Evolutionary conservation across 352 stramenopile species (phyloP).

Genomic region (Globisporangium lucens): DNA sequence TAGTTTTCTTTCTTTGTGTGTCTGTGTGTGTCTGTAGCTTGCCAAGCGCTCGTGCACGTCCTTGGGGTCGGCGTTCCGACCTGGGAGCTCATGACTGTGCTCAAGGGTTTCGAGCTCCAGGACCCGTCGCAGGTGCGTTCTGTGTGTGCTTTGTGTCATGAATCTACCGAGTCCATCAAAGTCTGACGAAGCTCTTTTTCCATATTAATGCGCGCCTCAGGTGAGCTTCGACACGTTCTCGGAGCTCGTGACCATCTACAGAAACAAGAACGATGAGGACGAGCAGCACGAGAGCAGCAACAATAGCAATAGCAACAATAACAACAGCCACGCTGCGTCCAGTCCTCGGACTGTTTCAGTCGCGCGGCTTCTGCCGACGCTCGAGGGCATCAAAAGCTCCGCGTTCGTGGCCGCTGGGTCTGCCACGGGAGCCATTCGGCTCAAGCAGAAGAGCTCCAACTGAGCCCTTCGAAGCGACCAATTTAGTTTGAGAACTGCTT

Average conservation of each 20-base stretch:
- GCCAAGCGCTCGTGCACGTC: conserved; percentile 58
- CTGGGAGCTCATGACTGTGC: conserved; percentile 30
- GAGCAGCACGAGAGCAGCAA: background rate
- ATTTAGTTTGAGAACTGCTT: no score
- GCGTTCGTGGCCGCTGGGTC: conserved; percentile 24
- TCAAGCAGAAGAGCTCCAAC: conserved; percentile 12
- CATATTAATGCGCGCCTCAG: conserved; percentile 19
- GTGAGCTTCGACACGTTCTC: conserved; percentile 63
- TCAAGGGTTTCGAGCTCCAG: conserved; percentile 28
- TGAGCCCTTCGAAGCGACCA: background rate
- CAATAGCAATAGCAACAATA: background rate
- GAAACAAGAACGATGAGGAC: background rate
- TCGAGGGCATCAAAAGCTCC: conserved; percentile 1
- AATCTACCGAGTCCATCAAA: background rate
- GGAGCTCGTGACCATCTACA: conserved; percentile 44
- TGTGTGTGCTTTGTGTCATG: no score
- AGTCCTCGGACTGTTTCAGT: background rate
- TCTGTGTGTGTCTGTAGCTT: conserved; percentile 33
- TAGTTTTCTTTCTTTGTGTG: background rate
- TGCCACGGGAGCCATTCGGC: conserved; percentile 28
- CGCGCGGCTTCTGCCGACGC: background rate
- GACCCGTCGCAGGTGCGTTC: conserved; percentile 36
- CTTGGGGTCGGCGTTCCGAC: conserved; percentile 52
- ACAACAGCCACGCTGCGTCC: background rate
- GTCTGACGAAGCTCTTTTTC: background rate